Percentiles rank a stretch among this genome's conserved stretches.
Evolutionary conservation across 805 yeast species (phyloP).

Genomic region (Starmerella stigmatis): DNA sequence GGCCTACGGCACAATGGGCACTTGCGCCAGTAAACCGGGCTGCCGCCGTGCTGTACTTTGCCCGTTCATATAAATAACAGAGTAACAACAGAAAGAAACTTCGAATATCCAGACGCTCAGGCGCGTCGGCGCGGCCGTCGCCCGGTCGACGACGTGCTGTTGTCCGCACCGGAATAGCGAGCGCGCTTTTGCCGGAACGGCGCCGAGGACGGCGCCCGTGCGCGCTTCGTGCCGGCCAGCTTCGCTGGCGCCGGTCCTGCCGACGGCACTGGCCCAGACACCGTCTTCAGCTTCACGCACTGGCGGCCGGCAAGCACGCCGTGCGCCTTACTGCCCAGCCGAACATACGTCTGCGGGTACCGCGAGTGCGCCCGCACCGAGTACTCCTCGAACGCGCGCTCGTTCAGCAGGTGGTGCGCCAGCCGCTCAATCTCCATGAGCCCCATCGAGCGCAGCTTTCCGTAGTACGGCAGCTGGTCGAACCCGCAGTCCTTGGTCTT

Average conservation of each 20-base stretch:
- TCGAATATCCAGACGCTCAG: no score
- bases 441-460: slow-evolving; percentile 55
- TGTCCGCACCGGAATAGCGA: not conserved
- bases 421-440: slow-evolving; percentile 47
- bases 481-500: slow-evolving; percentile 53
- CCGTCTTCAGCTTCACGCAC: slow-evolving; percentile 22
- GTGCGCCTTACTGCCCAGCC: slow-evolving; percentile 47
- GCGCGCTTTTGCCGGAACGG: not conserved
- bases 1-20: no score
- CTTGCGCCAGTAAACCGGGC: no score
- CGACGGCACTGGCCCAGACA: slow-evolving; percentile 3
- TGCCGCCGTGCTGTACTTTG: no score
- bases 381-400: slow-evolving; percentile 57
- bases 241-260: not conserved
- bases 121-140: not conserved
- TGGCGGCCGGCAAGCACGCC: slow-evolving; percentile 36
- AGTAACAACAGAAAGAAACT: no score
- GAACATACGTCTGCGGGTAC: slow-evolving; percentile 67
- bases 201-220: not conserved
- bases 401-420: slow-evolving; percentile 63
- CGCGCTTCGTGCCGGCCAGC: not conserved
- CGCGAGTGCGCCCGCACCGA: slow-evolving; percentile 65
- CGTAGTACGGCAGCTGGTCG: slow-evolving; percentile 51
- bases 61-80: no score
- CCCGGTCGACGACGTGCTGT: not conserved